Conservation (phyloP, 768 basidiomycete genomes). For the Pleurotus eryngii region DNA sequence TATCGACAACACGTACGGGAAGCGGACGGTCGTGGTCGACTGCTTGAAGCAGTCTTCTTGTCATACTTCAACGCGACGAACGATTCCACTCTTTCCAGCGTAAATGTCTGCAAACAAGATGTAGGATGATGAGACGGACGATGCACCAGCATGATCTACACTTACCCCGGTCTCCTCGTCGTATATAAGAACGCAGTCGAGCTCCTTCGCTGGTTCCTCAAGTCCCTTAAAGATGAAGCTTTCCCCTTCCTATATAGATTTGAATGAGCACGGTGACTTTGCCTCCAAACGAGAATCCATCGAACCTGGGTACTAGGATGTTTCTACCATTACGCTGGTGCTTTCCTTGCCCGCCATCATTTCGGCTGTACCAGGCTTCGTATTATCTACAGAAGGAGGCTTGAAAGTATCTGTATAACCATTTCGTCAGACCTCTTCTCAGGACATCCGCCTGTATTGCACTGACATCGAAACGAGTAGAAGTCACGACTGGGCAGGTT, state of each 20-base stretch:
- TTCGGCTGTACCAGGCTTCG: conserved; percentile 63
- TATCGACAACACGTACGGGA: conserved; percentile 29
- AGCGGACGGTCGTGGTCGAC: conserved; percentile 19
- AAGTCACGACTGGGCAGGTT: conserved; percentile 64
- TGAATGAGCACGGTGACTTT: no score
- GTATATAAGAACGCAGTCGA: conserved; percentile 77
- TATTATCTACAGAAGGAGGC: conserved; percentile 64
- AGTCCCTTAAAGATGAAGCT: conserved; percentile 53
- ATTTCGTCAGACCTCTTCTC: neutral
- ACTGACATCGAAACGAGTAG: conserved; percentile 75
- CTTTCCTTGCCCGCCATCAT: conserved; percentile 52
- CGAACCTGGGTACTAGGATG: conserved; percentile 62
- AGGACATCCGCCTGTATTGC: neutral
- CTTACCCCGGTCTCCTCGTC: conserved; percentile 71
- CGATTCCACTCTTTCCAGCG: conserved; percentile 74
- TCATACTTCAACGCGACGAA: conserved; percentile 53
- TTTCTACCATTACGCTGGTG: conserved; percentile 55
- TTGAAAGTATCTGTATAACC: conserved; percentile 64
- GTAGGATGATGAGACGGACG: neutral
- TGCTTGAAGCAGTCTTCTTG: conserved; percentile 31
- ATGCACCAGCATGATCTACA: neutral
- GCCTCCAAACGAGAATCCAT: conserved; percentile 10
- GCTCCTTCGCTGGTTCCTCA: conserved; percentile 60
- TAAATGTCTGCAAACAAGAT: conserved; percentile 48
- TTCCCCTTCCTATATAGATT: conserved; percentile 41